Evolutionary conservation across 352 stramenopile species (phyloP).

Genomic region (Globisporangium emineosum): DNA sequence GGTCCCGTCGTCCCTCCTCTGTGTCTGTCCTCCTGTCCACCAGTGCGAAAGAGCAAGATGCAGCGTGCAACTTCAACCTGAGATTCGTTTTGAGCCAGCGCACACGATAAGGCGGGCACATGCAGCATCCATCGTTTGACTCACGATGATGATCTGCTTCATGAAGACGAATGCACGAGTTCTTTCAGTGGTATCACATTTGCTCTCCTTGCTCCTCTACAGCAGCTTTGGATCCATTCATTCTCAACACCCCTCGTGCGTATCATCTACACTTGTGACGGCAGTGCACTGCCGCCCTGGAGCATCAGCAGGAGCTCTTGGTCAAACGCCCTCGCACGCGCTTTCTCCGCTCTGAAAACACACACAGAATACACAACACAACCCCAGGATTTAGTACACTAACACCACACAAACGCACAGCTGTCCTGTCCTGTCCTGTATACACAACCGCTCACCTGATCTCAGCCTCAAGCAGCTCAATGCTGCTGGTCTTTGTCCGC

Average conservation of each 20-base stretch:
- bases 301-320: slow-evolving; percentile 54
- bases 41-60: background rate
- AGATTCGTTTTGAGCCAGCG: background rate
- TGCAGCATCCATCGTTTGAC: background rate
- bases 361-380: slow-evolving; percentile 6
- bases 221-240: too few relatives aligned
- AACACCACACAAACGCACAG: background rate
- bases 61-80: slow-evolving; percentile 1
- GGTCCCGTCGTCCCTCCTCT: background rate
- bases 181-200: background rate
- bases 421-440: too few relatives aligned
- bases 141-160: too few relatives aligned
- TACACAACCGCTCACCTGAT: slow-evolving; percentile 34
- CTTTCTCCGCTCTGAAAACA: slow-evolving; percentile 34
- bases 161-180: background rate
- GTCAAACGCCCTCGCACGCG: slow-evolving; percentile 39
- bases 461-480: slow-evolving; percentile 38
- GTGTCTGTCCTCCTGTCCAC: background rate
- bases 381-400: background rate
- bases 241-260: background rate
- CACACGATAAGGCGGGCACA: background rate
- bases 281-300: slow-evolving; percentile 20
- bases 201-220: too few relatives aligned
- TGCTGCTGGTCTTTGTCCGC: background rate
- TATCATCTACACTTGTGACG: background rate